Base-by-base conservation (phyloP, 768 basidiomycete genomes). In the Mycena albidolilacea region DNA sequence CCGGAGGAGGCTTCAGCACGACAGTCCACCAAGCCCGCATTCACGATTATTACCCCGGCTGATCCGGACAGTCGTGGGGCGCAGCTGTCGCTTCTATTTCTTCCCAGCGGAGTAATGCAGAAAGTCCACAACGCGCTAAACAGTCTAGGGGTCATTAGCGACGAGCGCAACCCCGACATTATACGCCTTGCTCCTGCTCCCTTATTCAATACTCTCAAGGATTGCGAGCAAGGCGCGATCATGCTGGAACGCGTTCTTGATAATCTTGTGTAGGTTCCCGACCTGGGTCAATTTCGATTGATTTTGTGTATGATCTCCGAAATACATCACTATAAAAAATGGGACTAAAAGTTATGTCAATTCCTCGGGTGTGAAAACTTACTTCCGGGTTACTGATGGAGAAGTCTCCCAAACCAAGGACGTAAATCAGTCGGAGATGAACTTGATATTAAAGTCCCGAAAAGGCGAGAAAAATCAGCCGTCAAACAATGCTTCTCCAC, bases 21-120 rank as follows among this genome's bases (percentile, higher is more conserved):
- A 23, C 77, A 78, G 68, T 75, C 67, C 35, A 75, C 69, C 43
- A 79, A 79, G 23, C 84, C 83, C 43, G 87, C 89, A 5, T 98
- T 99, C 84, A 95, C 95, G n/a, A 95, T 99, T 76, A 92, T 99
- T 78, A 99, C 97, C 2, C 97, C 98, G 2, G 81, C 78, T 57
- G 87, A 91, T 64, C 85, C 90, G 35, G 85, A 86, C 21, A 85
- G 87, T 70, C 89, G 97, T 65, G 97, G 97, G 3, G 91, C 94
- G 44, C 97, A 99, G 81, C 85, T 99, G 19, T 98, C 96, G 30
- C 84, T 99, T 41, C 83, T 95, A 39, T 94, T 97, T 83, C 82
- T 96, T 38, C 92, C 93, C 21, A 67, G 82, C 39, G 88, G 86
- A 66, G 79, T 90, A 55, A 98, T 99, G 97, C 86, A 87, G 70